Evolutionary conservation across 2,329 filamentous ascomycete species (phyloP), one percentile per base, ranked within the genome.

Genomic region (Myriosclerotinia curreyana): DNA sequence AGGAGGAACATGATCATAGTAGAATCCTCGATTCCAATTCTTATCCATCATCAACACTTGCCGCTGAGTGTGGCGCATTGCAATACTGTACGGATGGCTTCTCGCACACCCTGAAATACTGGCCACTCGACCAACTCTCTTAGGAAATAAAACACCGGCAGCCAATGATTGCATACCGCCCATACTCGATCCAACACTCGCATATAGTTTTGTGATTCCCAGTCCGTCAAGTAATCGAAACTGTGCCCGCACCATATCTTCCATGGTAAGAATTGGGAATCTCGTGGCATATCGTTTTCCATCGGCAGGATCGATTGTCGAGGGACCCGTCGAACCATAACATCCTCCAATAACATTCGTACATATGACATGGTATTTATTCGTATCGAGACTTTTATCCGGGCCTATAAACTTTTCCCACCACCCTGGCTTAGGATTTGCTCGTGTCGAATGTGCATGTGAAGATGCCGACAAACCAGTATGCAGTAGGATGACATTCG

Each of bases 1-100:
- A 0, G 95, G 95, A 2, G 95, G 95, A 8, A 99, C 86, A 50
- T 82, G 80, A 72, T 88, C 89, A 75, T 96, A 96, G 80, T 98
- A 98, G 79, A 94, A 96, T 2, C 95, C 95, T 44, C 95, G 86
- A 70, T 91, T 91, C 95, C 95, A 99, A 73, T 96, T 92, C 2
- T 93, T 92, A 73, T 99, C 95, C 89, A 97, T 97, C 93, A 99
- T 98, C 55, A 99, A 83, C 0, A 97, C 95, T 79, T 98, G 95
- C 36, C 95, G 87, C 77, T 99, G 95, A 0, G 94, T 96, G 77
- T 99, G 95, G 62, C 95, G 87, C 94, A 99, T 97, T 42, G 95
- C 95, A 75, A 99, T 96, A 76, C 93, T 96, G 79, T 99, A 99
- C 0, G 95, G 95, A 75, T 99, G 95, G 71, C 90, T 96, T 68